Base-by-base conservation (phyloP, 495 filamentous ascomycete genomes). In the Umbilicaria muhlenbergii region DNA sequence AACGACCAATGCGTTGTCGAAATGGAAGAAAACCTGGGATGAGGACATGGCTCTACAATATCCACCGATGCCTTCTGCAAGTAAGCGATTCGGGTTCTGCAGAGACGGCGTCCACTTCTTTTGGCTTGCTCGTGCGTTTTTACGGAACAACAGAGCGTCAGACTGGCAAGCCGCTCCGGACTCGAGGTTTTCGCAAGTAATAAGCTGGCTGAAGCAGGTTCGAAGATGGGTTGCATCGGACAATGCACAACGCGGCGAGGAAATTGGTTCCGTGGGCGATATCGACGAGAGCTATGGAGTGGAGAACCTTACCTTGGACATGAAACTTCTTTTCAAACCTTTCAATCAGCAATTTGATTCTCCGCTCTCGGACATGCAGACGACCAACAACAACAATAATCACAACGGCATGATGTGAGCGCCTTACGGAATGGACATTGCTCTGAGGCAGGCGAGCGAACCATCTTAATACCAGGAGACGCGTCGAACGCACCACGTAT, bases 21-120 rank as follows among this genome's bases (percentile, higher is more conserved):
- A 76, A 55, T 83, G 77, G 68, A 81, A 81, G 54, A 56, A 57
- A 21, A 64, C 63, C 16, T 82, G 78, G 77, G 77, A 81, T 56
- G 55, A 61, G 35, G 78, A 83, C 44, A 77, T 80, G 67, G 58
- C 65, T 5, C 48, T 63, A 15, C 75, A 81, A 49, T 81, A 80
- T 49, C 74, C 73, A 13, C 68, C 68, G 0, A 61, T 61, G 1
- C 40, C 31, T 4, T 42, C 12, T 33, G 47, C 59, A n/a, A 46
- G 53, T 10, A 62, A 64, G 17, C 68, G 78, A 10, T 63, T 75
- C 42, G 78, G 78, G 0, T 81, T 81, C 53, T 75, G 69, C 45
- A 57, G 74, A 21, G 78, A 81, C 51, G 78, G 70, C 7, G 64
- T 78, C 10, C 74, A 77, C 43, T 81, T 78, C 50, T 81, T 74